Evolutionary conservation across 176 grass and related monocot genomes (phyloP).

Genomic region (Oryza nivara): DNA sequence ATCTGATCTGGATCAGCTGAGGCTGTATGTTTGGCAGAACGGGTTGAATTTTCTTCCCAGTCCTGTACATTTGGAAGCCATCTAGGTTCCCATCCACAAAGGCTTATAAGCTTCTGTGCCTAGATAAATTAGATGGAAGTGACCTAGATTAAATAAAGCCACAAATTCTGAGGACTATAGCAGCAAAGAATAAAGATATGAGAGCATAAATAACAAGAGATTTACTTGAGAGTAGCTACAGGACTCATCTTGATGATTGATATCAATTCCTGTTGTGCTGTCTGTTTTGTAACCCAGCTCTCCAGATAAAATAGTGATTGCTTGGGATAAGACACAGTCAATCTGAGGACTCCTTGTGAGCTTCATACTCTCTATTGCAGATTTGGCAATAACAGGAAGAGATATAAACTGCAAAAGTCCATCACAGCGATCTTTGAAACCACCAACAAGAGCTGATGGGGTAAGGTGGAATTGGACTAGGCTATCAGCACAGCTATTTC

Average conservation of each 20-base stretch:
- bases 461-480: constrained; percentile 88
- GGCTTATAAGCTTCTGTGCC: constrained; percentile 95
- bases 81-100: constrained; percentile 99
- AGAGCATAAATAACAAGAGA: constrained; percentile 39
- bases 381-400: constrained; percentile 76
- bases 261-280: constrained; percentile 58
- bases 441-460: constrained; percentile 75
- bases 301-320: constrained; percentile 68
- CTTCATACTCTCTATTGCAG: constrained; percentile 81
- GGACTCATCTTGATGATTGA: constrained; percentile 58
- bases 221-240: constrained; percentile 82
- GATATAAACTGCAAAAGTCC: constrained; percentile 78
- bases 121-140: constrained; percentile 60
- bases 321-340: constrained; percentile 66
- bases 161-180: constrained; percentile 32
- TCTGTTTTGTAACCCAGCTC: constrained; percentile 67
- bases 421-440: constrained; percentile 95
- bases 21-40: constrained; percentile 70
- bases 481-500: constrained; percentile 86
- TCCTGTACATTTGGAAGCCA: constrained; percentile 99
- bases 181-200: constrained; percentile 25
- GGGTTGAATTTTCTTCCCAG: constrained; percentile 96
- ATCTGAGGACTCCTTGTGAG: constrained; percentile 72
- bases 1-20: constrained; percentile 54
- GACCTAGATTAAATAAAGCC: constrained; percentile 51